Conservation (phyloP, 2,329 filamentous ascomycete species). For the Periconia sp. region DNA sequence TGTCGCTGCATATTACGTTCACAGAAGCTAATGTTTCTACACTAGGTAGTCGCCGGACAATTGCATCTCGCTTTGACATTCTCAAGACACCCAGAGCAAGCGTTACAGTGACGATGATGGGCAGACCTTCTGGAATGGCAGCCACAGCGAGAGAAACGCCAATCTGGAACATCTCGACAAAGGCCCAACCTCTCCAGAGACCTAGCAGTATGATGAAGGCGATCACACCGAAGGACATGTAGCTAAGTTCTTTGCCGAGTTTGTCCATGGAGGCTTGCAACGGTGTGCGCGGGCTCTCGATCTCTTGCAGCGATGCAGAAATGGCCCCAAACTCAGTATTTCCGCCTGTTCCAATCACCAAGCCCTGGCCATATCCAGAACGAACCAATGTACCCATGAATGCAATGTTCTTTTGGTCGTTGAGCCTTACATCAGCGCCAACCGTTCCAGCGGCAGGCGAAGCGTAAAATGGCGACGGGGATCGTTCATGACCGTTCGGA, state of each 20-base stretch:
- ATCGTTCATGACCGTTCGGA: conserved; percentile 45
- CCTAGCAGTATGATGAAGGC: conserved; percentile 90
- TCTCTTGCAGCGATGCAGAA: conserved; percentile 88
- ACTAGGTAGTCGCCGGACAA: conserved; percentile 92
- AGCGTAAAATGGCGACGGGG: conserved; percentile 59
- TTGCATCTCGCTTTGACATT: conserved; percentile 94
- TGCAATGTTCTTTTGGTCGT: conserved; percentile 84
- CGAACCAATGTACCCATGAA: conserved; percentile 98
- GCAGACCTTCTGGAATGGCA: conserved; percentile 91
- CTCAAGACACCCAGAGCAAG: conserved; percentile 90
- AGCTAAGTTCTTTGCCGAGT: conserved; percentile 93
- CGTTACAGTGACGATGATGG: conserved; percentile 97
- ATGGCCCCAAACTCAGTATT: conserved; percentile 96
- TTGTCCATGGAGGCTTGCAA: conserved; percentile 96
- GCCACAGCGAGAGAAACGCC: conserved; percentile 95
- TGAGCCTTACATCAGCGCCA: conserved; percentile 67
- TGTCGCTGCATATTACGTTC: conserved; percentile 99
- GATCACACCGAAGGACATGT: conserved; percentile 94
- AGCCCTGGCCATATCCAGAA: conserved; percentile 90
- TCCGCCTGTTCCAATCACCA: conserved; percentile 95
- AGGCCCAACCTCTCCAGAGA: conserved; percentile 81
- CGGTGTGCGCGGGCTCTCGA: conserved; percentile 91
- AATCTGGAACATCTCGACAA: conserved; percentile 96
- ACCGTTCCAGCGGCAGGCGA: conserved; percentile 61
- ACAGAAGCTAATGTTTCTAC: conserved; percentile 98